phyloP scores from a whole-genome alignment of 2,329 filamentous ascomycete genomes.

The Exophiala lecanii-corni region DNA sequence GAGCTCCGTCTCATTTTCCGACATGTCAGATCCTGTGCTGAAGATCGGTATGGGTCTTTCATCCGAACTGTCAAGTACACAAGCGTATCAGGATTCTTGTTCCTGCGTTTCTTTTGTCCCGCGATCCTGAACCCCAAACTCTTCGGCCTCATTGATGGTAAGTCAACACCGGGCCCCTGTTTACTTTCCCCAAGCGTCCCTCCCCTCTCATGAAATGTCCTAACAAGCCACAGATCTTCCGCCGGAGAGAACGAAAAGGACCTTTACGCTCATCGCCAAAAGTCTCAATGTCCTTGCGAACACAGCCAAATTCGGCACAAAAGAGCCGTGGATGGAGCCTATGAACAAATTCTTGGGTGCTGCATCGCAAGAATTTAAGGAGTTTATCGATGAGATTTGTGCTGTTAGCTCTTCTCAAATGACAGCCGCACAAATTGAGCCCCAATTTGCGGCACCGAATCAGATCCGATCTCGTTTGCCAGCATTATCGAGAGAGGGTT shows the following conservation, averaged over 20 bases:
- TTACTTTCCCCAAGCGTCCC: too few relatives aligned
- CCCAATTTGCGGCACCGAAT: slow-evolving; percentile 86
- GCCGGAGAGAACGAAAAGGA: slow-evolving; percentile 74
- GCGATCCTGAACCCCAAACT: slow-evolving; percentile 94
- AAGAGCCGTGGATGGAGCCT: slow-evolving; percentile 98
- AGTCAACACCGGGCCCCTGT: too few relatives aligned
- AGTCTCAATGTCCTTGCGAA: slow-evolving; percentile 87
- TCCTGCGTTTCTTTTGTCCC: slow-evolving; percentile 90
- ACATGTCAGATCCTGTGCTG: slow-evolving; percentile 85
- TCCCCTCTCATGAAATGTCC: neutral
- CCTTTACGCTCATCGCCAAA: slow-evolving; percentile 87
- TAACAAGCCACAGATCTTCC: slow-evolving; percentile 62
- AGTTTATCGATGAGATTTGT: slow-evolving; percentile 82
- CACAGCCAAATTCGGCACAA: slow-evolving; percentile 83
- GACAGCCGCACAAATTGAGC: slow-evolving; percentile 50
- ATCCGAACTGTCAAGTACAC: slow-evolving; percentile 85
- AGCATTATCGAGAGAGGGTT: slow-evolving; percentile 78
- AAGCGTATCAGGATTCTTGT: slow-evolving; percentile 90
- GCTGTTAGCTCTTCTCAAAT: slow-evolving; percentile 65
- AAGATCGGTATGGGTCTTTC: slow-evolving; percentile 92
- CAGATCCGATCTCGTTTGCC: slow-evolving; percentile 82
- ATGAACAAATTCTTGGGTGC: slow-evolving; percentile 84
- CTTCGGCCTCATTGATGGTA: slow-evolving; percentile 75
- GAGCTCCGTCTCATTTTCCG: slow-evolving; percentile 83
- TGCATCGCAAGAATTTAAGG: slow-evolving; percentile 75